Conservation (phyloP, 2,329 filamentous ascomycete species). For the Passalora sequoiae region DNA sequence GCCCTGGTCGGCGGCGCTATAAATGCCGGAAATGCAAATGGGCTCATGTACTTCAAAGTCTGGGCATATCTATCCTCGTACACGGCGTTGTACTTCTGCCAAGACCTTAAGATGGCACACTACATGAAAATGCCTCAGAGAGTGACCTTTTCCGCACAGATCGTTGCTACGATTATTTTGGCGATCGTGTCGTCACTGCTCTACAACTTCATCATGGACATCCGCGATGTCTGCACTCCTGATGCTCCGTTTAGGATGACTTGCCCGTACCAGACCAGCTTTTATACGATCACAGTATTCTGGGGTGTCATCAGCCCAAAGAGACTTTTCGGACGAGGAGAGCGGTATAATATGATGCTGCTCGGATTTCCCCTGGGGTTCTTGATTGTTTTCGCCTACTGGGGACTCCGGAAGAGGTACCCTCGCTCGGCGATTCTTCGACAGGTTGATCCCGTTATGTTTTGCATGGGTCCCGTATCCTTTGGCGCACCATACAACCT, state of each 20-base stretch:
- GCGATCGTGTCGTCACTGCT: conserved; percentile 35
- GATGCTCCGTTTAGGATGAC: too few relatives aligned
- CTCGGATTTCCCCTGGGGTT: conserved; percentile 72
- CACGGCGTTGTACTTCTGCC: conserved; percentile 41
- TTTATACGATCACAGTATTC: conserved; percentile 23
- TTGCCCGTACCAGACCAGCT: conserved; percentile 19
- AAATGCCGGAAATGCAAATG: conserved; percentile 31
- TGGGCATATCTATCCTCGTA: conserved; percentile 37
- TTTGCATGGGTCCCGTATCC: conserved; percentile 77
- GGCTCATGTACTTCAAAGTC: conserved; percentile 37
- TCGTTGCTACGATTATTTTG: conserved; percentile 41
- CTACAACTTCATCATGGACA: too few relatives aligned
- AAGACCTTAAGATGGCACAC: conserved; percentile 42
- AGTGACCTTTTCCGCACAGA: conserved; percentile 40
- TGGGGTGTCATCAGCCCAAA: conserved; percentile 26
- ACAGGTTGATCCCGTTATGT: conserved; percentile 63
- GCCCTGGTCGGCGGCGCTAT: conserved; percentile 22
- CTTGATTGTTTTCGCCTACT: conserved; percentile 67
- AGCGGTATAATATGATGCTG: too few relatives aligned
- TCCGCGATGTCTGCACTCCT: too few relatives aligned
- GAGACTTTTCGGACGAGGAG: conserved; percentile 48
- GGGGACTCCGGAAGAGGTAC: conserved; percentile 51
- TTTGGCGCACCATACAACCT: conserved; percentile 67
- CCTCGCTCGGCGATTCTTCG: conserved; percentile 14
- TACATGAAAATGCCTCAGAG: conserved; percentile 43